Evolutionary conservation across 768 basidiomycete species (phyloP), one percentile per base, ranked within the genome.

Genomic region (Tylopilus balloui): DNA sequence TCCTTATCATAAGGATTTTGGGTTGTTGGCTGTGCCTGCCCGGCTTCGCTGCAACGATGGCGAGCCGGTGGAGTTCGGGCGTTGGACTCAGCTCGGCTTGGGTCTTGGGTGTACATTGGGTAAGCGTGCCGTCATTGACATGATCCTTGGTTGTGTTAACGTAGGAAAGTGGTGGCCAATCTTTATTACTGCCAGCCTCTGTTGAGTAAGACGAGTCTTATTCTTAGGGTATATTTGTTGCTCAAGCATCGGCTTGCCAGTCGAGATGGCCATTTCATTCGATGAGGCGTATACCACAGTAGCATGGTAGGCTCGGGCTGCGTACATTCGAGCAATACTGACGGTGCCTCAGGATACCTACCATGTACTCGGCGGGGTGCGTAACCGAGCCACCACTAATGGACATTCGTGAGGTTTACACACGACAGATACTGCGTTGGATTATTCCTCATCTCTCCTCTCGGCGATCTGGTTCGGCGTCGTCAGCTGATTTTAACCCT

Each of bases 111-210:
- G 75, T 36, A 78, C 79, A 17, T 71, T 78, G 59, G 63, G 73
- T 72, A 48, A 59, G 72, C 24, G 34, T 54, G 43, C 51, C 35
- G 36, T 48, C 10, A 38, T 44, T 3, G 23, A 51, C 24, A 45
- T 28, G 47, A 50, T 47, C n/a, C 1, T 2, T 5, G 0, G 23
- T 38, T 24, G 17, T n/a, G 9, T 20, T 58, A 15, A 53, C 48
- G 7, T 17, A 2, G 7, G 4, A 13, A 44, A 67, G 67, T 56
- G 39, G 80, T 80, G 24, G 77, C 81, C 23, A 91, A 92, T 62
- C 68, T 92, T 42, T 92, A 90, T 61, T 92, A 91, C 52, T 86
- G 83, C 53, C 87, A 89, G 67, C 89, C 89, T 8, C 67, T 92
- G 51, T 69, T 91, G 10, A 86, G 88, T 81, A 59, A 59, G 75